Conservation (phyloP, 2,329 filamentous ascomycete species). For the Pyrenochaeta sp. region DNA sequence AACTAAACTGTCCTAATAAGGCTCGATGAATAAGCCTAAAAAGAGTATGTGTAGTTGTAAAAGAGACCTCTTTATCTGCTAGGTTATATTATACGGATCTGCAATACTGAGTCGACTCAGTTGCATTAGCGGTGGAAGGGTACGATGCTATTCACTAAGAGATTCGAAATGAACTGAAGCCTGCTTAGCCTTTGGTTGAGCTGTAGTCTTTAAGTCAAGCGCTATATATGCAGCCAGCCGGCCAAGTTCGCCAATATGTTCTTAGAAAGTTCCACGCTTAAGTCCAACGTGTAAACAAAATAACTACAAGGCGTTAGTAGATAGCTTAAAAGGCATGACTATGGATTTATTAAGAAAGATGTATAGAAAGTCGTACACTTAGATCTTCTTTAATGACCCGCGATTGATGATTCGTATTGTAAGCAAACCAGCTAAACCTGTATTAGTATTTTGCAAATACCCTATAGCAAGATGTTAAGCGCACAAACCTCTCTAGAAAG, state of each 20-base stretch:
- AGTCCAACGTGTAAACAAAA: conserved; percentile 3
- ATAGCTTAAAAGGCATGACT: not conserved
- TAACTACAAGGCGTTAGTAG: conserved; percentile 7
- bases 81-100: conserved; percentile 6
- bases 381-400: conserved; percentile 11
- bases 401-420: conserved; percentile 10
- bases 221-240: conserved; percentile 13
- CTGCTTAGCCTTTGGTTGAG: conserved; percentile 2
- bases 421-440: conserved; percentile 10
- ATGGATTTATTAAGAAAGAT: not conserved
- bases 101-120: conserved; percentile 13
- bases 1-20: conserved; percentile 4
- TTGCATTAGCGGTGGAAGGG: conserved; percentile 16
- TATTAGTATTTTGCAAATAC: conserved; percentile 3
- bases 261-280: conserved; percentile 1
- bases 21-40: conserved; percentile 14
- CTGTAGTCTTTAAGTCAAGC: conserved; percentile 8
- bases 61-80: conserved; percentile 11
- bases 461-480: not conserved
- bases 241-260: conserved; percentile 10
- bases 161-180: conserved; percentile 8
- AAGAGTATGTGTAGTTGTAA: conserved; percentile 13
- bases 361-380: conserved; percentile 6
- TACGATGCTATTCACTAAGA: conserved; percentile 9
- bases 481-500: conserved; percentile 9